phyloP scores from a whole-genome alignment of 179 eudicot genomes.

The Spergularia azorica region DNA sequence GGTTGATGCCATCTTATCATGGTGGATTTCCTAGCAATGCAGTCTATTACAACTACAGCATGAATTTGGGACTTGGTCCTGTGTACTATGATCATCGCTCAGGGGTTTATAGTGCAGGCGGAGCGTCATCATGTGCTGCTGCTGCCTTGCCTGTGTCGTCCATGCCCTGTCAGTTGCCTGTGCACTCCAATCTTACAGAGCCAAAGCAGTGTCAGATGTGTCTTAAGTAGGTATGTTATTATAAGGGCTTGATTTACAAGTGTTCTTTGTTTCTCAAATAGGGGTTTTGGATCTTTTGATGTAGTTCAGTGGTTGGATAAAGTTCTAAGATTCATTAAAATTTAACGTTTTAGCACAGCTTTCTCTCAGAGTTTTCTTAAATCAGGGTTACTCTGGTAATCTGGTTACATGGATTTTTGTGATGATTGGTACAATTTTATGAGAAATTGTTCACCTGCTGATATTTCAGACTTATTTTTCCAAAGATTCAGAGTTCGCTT shows the following conservation, averaged over 20 bases:
- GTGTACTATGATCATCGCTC: slow-evolving; percentile 18
- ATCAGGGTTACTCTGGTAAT: too few species aligned
- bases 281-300: slow-evolving; percentile 1
- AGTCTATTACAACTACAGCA: slow-evolving; percentile 8
- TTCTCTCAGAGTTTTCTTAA: too few species aligned
- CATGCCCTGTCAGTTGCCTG: too few species aligned
- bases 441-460: too few species aligned
- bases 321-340: not conserved
- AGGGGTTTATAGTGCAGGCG: not conserved
- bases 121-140: slow-evolving; percentile 1
- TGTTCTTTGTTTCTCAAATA: not conserved
- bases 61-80: slow-evolving; percentile 17
- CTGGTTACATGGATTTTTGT: too few species aligned
- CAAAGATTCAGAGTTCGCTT: too few species aligned
- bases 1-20: too few species aligned
- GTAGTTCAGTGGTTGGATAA: not conserved
- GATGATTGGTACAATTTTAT: too few species aligned
- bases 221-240: not conserved
- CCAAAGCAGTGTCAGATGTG: not conserved
- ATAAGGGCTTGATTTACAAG: not conserved
- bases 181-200: too few species aligned
- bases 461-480: too few species aligned
- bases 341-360: too few species aligned
- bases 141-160: slow-evolving; percentile 16
- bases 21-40: too few species aligned